Base-by-base conservation (phyloP, 495 filamentous ascomycete genomes). In the Endocarpon pusillum region DNA sequence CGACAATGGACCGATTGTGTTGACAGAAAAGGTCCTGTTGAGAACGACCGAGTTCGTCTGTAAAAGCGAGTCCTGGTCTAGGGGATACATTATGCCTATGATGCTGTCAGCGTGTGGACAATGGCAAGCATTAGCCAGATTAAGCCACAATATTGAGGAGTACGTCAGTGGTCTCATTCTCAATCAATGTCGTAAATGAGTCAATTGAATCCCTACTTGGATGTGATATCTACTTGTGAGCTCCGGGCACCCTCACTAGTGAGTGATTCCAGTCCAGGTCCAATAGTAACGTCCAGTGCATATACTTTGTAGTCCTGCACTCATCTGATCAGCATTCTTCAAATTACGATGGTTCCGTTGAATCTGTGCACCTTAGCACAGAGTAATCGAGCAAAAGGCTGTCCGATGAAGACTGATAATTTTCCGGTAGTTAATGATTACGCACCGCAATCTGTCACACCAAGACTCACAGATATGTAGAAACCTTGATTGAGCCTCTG, bases 71-170 rank as follows among this genome's bases (percentile, higher is more conserved):
- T 57, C 51, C 19, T 37, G 19, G 19, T 49, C 40, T 11, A 22
- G 26, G 6, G 41, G 44, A 4, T 38, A 25, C 49, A 55, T 54
- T 15, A 52, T 37, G 26, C 55, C 45, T 48, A 25, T 7, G 6
- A 30, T 28, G 22, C 11, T 12, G 4, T 33, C 11, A 28, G 24
- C 10, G 11, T 33, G 2, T 19, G 4, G 23, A 30, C 33, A 43
- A 39, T 45, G 3, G 47, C 53, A 22, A 56, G n/a, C n/a, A n/a
- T n/a, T n/a, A n/a, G n/a, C n/a, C n/a, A n/a, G n/a, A n/a, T n/a
- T n/a, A n/a, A n/a, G n/a, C n/a, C n/a, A n/a, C n/a, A n/a, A n/a
- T 42, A 31, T 57, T 57, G 20, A 56, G 43, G 6, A 57, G 43
- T 4, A 14, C 5, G 28, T 31, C 28, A 15, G 19, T 14, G 7